These are phyloP conservation scores for Raffaelea deltoideospora DNA, from an alignment of 2,329 filamentous ascomycete genomes.

Conservation along the genomic window DNA sequence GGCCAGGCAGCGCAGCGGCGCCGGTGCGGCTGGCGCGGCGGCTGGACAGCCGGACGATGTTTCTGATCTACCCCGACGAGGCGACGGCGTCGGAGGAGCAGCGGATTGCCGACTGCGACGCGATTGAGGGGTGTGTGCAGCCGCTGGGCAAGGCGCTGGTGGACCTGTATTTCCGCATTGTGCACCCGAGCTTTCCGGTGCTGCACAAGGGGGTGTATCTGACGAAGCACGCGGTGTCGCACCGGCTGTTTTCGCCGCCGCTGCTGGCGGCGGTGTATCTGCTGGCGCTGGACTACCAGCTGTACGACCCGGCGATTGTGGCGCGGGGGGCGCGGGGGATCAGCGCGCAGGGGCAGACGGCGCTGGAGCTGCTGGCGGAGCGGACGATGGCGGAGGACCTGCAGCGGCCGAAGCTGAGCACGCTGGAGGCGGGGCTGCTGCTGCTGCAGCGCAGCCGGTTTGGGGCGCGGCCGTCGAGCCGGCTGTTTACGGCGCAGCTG, in stretches of 20 bases:
- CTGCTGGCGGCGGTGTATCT: slow-evolving; percentile 40
- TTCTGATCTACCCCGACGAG: slow-evolving; percentile 21
- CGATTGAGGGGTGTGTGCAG: slow-evolving; percentile 41
- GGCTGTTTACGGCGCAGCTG: slow-evolving; percentile 24
- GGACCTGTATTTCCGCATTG: slow-evolving; percentile 45
- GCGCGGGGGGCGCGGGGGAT: slow-evolving; percentile 9
- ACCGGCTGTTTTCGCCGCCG: slow-evolving; percentile 8
- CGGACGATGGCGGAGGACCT: slow-evolving; percentile 18
- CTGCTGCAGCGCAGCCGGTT: slow-evolving; percentile 22
- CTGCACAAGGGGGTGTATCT: slow-evolving; percentile 38
- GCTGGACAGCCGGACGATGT: slow-evolving; percentile 20
- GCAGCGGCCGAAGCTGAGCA: slow-evolving; percentile 24
- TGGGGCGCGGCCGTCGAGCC: slow-evolving; percentile 15
- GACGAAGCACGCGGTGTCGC: slow-evolving; percentile 29
- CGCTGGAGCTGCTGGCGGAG: slow-evolving; percentile 18
- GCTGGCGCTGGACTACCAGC: slow-evolving; percentile 38
- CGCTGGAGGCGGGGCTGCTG: slow-evolving; percentile 26
- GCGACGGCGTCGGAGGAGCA: slow-evolving; percentile 23
- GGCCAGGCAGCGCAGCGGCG: no score
- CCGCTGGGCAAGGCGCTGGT: slow-evolving; percentile 44
- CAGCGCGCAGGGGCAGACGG: neutral
- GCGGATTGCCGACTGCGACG: slow-evolving; percentile 26
- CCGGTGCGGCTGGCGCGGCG: slow-evolving; percentile 15
- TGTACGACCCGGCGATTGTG: slow-evolving; percentile 30
- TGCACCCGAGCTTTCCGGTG: slow-evolving; percentile 32